These are phyloP conservation scores for Porpolomopsis calyptriformis DNA, from an alignment of 768 basidiomycete species.

Conservation along the genomic window DNA sequence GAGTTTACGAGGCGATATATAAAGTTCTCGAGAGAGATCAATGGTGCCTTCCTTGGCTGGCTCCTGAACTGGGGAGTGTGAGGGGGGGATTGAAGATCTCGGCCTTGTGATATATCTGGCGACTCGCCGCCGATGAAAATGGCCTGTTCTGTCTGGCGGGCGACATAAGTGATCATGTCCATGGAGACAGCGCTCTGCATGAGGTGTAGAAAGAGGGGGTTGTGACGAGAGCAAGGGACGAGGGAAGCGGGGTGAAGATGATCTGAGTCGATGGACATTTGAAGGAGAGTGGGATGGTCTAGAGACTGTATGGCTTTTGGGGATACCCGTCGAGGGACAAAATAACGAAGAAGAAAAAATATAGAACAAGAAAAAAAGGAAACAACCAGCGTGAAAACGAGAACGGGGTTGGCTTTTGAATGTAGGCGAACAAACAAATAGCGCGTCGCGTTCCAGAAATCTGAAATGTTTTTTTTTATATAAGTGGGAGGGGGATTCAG, in stretches of 20 bases:
- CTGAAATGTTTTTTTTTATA: neutral
- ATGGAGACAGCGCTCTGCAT: conserved; percentile 66
- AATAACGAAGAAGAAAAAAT: conserved; percentile 2
- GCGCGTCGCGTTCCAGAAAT: neutral
- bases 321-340: conserved; percentile 12
- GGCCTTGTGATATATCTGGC: conserved; percentile 19
- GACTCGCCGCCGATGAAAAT: conserved; percentile 58
- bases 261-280: conserved; percentile 8
- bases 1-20: conserved; percentile 69
- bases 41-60: neutral
- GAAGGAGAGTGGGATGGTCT: conserved; percentile 7
- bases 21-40: conserved; percentile 71
- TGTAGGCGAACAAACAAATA: conserved; percentile 4
- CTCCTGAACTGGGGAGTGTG: conserved; percentile 34
- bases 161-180: conserved; percentile 83
- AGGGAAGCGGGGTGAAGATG: conserved; percentile 72
- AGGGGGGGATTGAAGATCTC: conserved; percentile 54
- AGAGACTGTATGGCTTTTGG: conserved; percentile 1
- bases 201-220: conserved; percentile 71
- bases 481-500: neutral
- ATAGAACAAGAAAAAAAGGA: neutral
- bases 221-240: conserved; percentile 62
- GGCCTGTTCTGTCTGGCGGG: conserved; percentile 63
- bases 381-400: conserved; percentile 5
- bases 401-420: conserved; percentile 1